Percentiles rank a stretch among this genome's conserved stretches.
Conservation (phyloP, 1,284 basidiomycete genomes). For the Apiotrichum brassicae region DNA sequence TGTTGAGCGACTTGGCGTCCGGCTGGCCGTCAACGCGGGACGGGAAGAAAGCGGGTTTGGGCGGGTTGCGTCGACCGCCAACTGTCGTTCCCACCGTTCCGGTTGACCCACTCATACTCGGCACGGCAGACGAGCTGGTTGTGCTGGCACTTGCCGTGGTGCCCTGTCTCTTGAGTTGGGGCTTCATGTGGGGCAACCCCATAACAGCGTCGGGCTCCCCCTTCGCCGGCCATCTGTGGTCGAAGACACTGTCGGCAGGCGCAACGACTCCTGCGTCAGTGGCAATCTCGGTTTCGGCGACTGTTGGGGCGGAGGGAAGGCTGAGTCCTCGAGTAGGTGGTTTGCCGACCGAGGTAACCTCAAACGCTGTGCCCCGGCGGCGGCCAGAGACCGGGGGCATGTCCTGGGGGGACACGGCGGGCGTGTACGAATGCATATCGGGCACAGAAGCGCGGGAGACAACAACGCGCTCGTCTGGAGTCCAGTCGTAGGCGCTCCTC, state of each 20-base stretch:
- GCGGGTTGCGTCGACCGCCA: neutral
- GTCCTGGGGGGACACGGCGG: neutral
- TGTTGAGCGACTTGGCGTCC: neutral
- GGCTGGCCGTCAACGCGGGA: neutral
- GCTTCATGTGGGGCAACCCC: neutral
- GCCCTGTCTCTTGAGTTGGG: neutral
- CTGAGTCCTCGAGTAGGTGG: neutral
- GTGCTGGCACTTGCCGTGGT: neutral
- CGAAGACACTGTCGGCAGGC: too few relatives aligned
- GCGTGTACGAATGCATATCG: neutral
- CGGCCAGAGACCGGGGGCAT: too few relatives aligned
- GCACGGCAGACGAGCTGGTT: neutral
- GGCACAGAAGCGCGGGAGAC: slow-evolving; percentile 9
- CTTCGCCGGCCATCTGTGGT: neutral
- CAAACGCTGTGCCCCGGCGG: neutral
- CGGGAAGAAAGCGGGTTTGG: neutral
- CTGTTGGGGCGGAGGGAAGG: neutral
- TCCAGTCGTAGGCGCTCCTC: slow-evolving; percentile 5
- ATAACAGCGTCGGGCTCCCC: neutral
- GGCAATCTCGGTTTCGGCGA: neutral
- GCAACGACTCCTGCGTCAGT: too few relatives aligned
- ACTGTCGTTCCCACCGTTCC: neutral
- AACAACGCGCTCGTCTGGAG: slow-evolving; percentile 9
- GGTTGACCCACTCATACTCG: neutral
- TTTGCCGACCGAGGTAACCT: neutral